phyloP scores from a whole-genome alignment of 352 stramenopile species.

The Thalassiosira gravida region DNA sequence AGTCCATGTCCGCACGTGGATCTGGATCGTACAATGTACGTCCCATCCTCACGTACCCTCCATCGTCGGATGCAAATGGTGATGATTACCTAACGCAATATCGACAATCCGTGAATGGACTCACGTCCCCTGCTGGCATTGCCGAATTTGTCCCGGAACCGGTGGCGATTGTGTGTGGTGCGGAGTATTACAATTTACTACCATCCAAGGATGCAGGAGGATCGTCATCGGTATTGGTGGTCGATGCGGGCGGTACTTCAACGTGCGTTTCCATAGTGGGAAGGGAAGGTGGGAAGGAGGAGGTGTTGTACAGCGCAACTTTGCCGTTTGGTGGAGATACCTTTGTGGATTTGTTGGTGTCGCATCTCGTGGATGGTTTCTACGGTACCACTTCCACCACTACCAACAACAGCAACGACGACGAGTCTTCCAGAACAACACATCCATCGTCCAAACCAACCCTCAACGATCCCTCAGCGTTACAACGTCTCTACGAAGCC shows the following conservation, averaged over 20 bases:
- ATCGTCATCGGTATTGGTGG: slow-evolving; percentile 60
- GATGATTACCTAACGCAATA: slow-evolving; percentile 25
- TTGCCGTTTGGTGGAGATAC: slow-evolving; percentile 53
- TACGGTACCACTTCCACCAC: slow-evolving; percentile 51
- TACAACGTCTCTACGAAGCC: slow-evolving; percentile 67
- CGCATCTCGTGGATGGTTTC: slow-evolving; percentile 41
- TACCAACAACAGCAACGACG: slow-evolving; percentile 44
- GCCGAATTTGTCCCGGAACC: slow-evolving; percentile 64
- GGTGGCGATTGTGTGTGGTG: slow-evolving; percentile 69
- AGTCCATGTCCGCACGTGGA: slow-evolving; percentile 22
- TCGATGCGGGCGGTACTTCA: slow-evolving; percentile 70
- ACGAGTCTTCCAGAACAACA: slow-evolving; percentile 47
- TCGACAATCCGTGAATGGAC: slow-evolving; percentile 4
- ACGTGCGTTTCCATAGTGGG: slow-evolving; percentile 67
- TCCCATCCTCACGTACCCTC: slow-evolving; percentile 49
- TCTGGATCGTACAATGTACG: slow-evolving; percentile 55
- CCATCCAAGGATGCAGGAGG: slow-evolving; percentile 28
- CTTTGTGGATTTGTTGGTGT: slow-evolving; percentile 47
- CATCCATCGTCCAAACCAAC: slow-evolving; percentile 36
- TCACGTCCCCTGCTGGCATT: slow-evolving; percentile 39
- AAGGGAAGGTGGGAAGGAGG: slow-evolving; percentile 36
- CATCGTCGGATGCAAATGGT: no score
- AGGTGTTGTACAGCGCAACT: slow-evolving; percentile 30
- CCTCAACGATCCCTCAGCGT: slow-evolving; percentile 59
- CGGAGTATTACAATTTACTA: slow-evolving; percentile 62